Evolutionary conservation across 495 filamentous ascomycete genomes (phyloP), one percentile per base, ranked within the genome.

Genomic region (Delitschia confertaspora): DNA sequence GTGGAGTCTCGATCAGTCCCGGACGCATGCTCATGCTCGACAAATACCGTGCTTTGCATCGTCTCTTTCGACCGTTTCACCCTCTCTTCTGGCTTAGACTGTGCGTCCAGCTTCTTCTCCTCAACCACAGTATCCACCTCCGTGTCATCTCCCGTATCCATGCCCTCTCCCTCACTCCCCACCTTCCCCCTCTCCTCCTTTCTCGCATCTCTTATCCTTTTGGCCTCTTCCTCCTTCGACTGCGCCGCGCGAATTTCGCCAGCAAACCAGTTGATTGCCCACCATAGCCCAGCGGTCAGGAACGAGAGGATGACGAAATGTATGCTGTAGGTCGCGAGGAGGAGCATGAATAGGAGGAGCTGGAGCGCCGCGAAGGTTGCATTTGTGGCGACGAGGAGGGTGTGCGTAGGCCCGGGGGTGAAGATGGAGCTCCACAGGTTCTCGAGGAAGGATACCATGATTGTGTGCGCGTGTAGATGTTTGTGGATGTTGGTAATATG

Each of bases 201-300:
- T 58, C 56, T 61, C 53, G 46, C 65, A 55, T 60, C 62, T 38
- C 59, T 61, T 58, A 63, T 68, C 62, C 68, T 65, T 58, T 76
- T 75, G 42, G 73, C 72, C 37, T 75, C 69, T 50, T 79, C 77
- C 59, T 88, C 75, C 40, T 69, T 69, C 16, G 62, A 67, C 55
- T 83, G 79, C 30, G 78, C 78, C 7, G 65, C 65, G 38, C 69
- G 70, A 24, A 98, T 68, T 69, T 98, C 91, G 17, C 62, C 60
- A 29, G 87, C 85, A 57, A 98, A 98, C 91, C 91, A 98, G 66
- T 95, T 95, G 64, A 98, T 93, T 16, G 79, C 75, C 63, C 73
- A 83, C 91, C 91, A 98, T 18, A 98, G 72, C 0, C 84, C 82
- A 1, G 65, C 87, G 27, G 76, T 84, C 6, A 98, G 67, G 34